Evolutionary conservation across 805 yeast species (phyloP), one percentile per base, ranked within the genome.

Genomic region (Saccharomyces eubayanus): DNA sequence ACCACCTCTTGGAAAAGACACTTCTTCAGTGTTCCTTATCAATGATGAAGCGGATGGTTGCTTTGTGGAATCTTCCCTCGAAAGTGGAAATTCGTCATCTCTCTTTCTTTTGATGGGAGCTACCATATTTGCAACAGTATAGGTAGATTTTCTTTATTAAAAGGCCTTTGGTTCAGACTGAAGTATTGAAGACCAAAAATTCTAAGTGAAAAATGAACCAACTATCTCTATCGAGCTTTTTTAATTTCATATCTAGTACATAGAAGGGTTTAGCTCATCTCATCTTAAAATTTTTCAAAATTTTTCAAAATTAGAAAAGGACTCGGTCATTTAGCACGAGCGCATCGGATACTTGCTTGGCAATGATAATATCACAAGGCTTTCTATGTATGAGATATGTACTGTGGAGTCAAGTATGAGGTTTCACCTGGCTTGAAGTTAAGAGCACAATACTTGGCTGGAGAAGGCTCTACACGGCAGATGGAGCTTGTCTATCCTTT

Each of bases 1-100:
- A 50, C 99, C 99, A 62, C 99, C 99, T 82, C 99, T 87, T 50
- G 99, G 99, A 67, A 94, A 94, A 16, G 79, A 67, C 27, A 69
- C 69, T 45, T 72, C 75, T 30, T 73, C 76, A 46, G 69, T 62
- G 31, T 60, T 61, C 49, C 71, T 68, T 31, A 72, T 62, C 24
- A 76, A 57, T 24, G 75, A 62, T 24, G 78, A 72, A 21, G 57
- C 58, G 21, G 61, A 53, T 43, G 77, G 76, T 24, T 68, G 74
- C 53, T 57, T 57, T 3, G 77, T 73, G n/a, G 63, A 60, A 59
- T 74, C 77, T 57, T 72, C 69, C 55, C 76, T 71, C 29, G 66
- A 59, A 45, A 74, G 61, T 48, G 77, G 77, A 46, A 72, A 73
- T 59, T 71, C 72, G 48, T 75, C 79, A 41, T 76, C 74, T 71